A percentile compares a stretch with the other conserved stretches of the same genome.
phyloP scores from a whole-genome alignment of 257 asterid genomes.

The Ilex aquifolium region DNA sequence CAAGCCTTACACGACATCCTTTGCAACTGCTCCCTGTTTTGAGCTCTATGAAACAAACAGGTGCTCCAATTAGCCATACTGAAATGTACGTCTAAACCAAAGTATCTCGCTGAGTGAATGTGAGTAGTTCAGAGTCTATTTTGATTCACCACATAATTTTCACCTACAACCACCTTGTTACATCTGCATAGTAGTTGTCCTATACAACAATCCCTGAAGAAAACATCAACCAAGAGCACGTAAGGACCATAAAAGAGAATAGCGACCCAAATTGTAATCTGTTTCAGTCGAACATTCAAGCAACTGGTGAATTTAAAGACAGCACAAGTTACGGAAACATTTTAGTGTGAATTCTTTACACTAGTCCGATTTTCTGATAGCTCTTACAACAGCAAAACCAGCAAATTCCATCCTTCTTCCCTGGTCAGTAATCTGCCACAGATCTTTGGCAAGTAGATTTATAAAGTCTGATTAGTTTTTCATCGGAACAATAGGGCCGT shows the following conservation, averaged over 20 bases:
- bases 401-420: too few species aligned
- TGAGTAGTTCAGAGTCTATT: slow-evolving; percentile 24
- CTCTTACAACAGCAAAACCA: too few species aligned
- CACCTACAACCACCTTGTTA: slow-evolving; percentile 31
- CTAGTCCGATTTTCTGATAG: too few species aligned
- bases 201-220: slow-evolving; percentile 64
- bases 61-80: slow-evolving; percentile 26
- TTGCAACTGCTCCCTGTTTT: slow-evolving; percentile 25
- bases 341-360: too few species aligned
- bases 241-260: neutral
- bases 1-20: slow-evolving; percentile 41
- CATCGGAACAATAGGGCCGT: too few species aligned
- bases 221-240: slow-evolving; percentile 4
- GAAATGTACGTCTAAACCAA: slow-evolving; percentile 28
- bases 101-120: slow-evolving; percentile 26
- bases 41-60: slow-evolving; percentile 35
- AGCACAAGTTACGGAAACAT: slow-evolving; percentile 1
- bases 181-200: slow-evolving; percentile 31
- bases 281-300: too few species aligned
- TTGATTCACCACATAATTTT: slow-evolving; percentile 27
- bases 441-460: too few species aligned
- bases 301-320: neutral
- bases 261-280: too few species aligned
- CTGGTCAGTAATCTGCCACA: too few species aligned
- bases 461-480: too few species aligned